A percentile compares a stretch with the other conserved stretches of the same genome.
phyloP scores from a whole-genome alignment of 1,139 yeast genomes.

The Pneumocystis jirovecii region DNA sequence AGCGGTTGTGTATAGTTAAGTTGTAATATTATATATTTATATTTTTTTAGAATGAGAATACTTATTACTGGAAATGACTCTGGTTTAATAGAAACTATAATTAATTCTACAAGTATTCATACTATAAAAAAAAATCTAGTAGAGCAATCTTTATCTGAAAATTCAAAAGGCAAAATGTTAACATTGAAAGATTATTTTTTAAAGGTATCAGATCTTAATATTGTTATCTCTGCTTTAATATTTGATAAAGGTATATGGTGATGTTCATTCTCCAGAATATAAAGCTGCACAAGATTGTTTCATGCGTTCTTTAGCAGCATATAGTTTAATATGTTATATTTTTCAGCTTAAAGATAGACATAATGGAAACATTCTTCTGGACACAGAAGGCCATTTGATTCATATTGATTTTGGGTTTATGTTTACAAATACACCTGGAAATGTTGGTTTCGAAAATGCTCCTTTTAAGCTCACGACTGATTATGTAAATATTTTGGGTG shows the following conservation, averaged over 20 bases:
- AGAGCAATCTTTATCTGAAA: slow-evolving; percentile 54
- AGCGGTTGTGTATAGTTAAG: background rate
- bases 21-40: background rate
- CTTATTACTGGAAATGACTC: slow-evolving; percentile 78
- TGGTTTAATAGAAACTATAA: slow-evolving; percentile 88
- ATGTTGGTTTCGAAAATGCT: slow-evolving; percentile 92
- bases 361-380: slow-evolving; percentile 89
- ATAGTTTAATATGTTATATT: slow-evolving; percentile 74
- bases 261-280: slow-evolving; percentile 33
- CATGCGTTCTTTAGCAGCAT: slow-evolving; percentile 72
- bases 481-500: slow-evolving; percentile 71
- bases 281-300: slow-evolving; percentile 68
- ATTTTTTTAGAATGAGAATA: slow-evolving; percentile 57
- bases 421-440: slow-evolving; percentile 86
- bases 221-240: background rate
- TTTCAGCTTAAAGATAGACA: slow-evolving; percentile 90
- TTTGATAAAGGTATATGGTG: slow-evolving; percentile 31
- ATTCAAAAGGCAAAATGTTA: slow-evolving; percentile 48
- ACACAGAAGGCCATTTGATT: slow-evolving; percentile 83
- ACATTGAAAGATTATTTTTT: slow-evolving; percentile 63
- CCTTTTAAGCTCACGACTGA: slow-evolving; percentile 86
- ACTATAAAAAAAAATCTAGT: slow-evolving; percentile 86
- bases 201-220: slow-evolving; percentile 30
- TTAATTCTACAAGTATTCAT: slow-evolving; percentile 82
- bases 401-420: slow-evolving; percentile 94